phyloP scores from a whole-genome alignment of 441 rosid genomes.

The Omphalea diandra region DNA sequence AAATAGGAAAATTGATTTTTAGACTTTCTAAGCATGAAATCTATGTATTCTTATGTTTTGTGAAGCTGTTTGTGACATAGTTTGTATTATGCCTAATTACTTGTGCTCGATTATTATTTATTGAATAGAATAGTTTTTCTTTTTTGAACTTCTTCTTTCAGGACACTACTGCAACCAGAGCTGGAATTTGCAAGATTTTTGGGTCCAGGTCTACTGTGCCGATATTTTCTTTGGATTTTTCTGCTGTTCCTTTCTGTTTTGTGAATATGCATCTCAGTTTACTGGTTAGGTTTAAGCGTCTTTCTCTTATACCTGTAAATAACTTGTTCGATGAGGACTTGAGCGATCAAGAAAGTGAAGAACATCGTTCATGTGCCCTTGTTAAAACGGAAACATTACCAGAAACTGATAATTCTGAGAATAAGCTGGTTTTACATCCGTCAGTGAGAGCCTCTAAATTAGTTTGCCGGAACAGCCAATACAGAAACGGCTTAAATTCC shows the following conservation, averaged over 20 bases:
- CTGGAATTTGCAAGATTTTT: conserved; percentile 72
- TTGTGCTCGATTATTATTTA: too few relatives aligned
- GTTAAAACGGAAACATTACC: conserved; percentile 15
- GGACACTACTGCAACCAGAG: conserved; percentile 45
- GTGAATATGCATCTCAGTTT: conserved; percentile 47
- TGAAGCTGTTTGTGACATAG: too few relatives aligned
- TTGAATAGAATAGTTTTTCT: not conserved
- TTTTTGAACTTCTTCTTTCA: conserved; percentile 30
- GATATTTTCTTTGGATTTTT: conserved; percentile 62
- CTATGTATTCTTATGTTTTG: too few relatives aligned
- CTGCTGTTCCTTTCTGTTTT: conserved; percentile 69
- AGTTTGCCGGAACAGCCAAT: conserved; percentile 42
- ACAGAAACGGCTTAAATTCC: conserved; percentile 50
- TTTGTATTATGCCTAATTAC: too few relatives aligned
- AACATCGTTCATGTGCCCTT: conserved; percentile 8
- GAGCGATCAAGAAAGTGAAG: conserved; percentile 29
- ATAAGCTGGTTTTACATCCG: conserved; percentile 39
- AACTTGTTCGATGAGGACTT: conserved; percentile 28
- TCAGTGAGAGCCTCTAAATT: conserved; percentile 52
- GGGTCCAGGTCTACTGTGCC: conserved; percentile 43
- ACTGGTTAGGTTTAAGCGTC: conserved; percentile 28
- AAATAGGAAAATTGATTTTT: not conserved
- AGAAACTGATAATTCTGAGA: conserved; percentile 29
- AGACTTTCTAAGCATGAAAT: too few relatives aligned
- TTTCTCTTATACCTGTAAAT: conserved; percentile 42